phyloP scores from a whole-genome alignment of 768 basidiomycete genomes.

The Panaeolus papilionaceus region DNA sequence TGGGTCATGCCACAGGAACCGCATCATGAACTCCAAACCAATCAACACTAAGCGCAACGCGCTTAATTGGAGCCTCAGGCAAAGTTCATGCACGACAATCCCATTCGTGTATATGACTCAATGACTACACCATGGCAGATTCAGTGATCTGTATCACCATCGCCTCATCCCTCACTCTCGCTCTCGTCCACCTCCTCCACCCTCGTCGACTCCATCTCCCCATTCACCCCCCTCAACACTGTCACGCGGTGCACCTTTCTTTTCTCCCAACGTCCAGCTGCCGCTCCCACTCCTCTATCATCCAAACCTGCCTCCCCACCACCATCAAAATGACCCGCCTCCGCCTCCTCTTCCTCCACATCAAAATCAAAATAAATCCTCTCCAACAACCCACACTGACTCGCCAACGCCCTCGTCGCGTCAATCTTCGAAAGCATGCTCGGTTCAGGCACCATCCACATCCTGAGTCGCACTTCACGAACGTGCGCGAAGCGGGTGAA shows the following conservation, averaged over 20 bases:
- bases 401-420: not conserved
- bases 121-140: too few relatives aligned
- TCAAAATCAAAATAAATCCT: not conserved
- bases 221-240: not conserved
- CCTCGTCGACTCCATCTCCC: not conserved
- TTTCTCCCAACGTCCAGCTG: too few relatives aligned
- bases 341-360: not conserved
- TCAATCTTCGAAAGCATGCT: not conserved
- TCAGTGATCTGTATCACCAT: too few relatives aligned
- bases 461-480: not conserved
- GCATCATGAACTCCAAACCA: not conserved
- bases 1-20: not conserved
- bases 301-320: too few relatives aligned
- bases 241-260: not conserved
- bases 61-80: not conserved
- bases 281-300: too few relatives aligned
- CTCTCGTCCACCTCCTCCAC: not conserved
- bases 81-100: too few relatives aligned
- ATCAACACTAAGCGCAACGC: not conserved
- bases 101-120: not conserved
- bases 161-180: not conserved
- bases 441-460: not conserved
- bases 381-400: not conserved
- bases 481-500: constrained; percentile 3
- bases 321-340: too few relatives aligned